Evolutionary conservation across 2,329 filamentous ascomycete species (phyloP).

Genomic region (Xylaria digitata): DNA sequence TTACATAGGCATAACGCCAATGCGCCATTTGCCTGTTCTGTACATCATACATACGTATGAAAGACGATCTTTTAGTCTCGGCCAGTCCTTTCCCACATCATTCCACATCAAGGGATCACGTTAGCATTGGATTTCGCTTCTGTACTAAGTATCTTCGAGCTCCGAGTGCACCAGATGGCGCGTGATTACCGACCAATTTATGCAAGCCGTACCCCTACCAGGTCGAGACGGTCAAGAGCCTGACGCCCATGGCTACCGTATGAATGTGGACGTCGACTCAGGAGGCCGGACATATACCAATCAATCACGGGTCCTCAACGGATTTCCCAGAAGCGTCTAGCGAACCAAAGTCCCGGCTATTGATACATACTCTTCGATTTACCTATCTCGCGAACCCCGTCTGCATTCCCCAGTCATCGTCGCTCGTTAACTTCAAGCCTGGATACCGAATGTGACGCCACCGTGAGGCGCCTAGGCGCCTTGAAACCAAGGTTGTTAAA

Average conservation of each 20-base stretch:
- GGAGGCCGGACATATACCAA: conserved; percentile 2
- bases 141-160: conserved; percentile 11
- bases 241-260: conserved; percentile 18
- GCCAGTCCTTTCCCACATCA: conserved; percentile 44
- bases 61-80: conserved; percentile 45
- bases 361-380: conserved; percentile 10
- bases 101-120: conserved; percentile 40
- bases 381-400: conserved; percentile 18
- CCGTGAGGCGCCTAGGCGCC: conserved; percentile 42
- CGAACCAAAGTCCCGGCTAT: conserved; percentile 9
- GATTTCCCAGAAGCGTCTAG: conserved; percentile 15
- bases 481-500: conserved; percentile 64
- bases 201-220: conserved; percentile 26
- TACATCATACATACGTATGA: conserved; percentile 17
- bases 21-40: conserved; percentile 38
- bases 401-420: conserved; percentile 14
- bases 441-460: conserved; percentile 39
- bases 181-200: conserved; percentile 35
- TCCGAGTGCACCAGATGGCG: conserved; percentile 24
- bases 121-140: conserved; percentile 35
- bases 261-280: conserved; percentile 5
- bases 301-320: conserved; percentile 20
- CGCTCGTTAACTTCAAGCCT: conserved; percentile 31
- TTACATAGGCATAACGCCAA: conserved; percentile 30
- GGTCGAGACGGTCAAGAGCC: conserved; percentile 14